Percentiles rank a stretch among this genome's conserved stretches.
phyloP scores from a whole-genome alignment of 2,329 filamentous ascomycete species.

The Ploettnerulaceae sp. region DNA sequence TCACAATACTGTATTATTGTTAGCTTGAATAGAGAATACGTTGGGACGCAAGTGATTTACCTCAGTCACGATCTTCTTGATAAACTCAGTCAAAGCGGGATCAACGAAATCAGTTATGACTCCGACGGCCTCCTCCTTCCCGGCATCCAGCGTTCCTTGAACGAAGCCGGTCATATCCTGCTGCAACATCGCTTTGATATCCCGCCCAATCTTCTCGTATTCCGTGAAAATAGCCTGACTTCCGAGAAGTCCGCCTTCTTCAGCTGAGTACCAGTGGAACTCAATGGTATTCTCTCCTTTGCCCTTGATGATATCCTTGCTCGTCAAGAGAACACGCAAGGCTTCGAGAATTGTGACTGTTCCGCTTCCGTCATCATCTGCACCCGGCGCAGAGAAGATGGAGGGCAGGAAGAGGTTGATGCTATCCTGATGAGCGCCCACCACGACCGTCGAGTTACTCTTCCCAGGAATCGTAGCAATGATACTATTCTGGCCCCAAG shows the following conservation, averaged over 20 bases:
- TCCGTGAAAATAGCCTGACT: constrained; percentile 83
- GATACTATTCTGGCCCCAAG: constrained; percentile 86
- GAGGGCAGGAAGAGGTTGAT: constrained; percentile 90
- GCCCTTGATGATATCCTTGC: constrained; percentile 64
- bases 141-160: constrained; percentile 75
- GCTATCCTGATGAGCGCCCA: constrained; percentile 91
- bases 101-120: constrained; percentile 93
- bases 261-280: constrained; percentile 94
- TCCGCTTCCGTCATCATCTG: constrained; percentile 92
- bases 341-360: constrained; percentile 94
- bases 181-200: constrained; percentile 94
- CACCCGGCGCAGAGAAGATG: constrained; percentile 78
- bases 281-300: constrained; percentile 81
- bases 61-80: constrained; percentile 78
- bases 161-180: constrained; percentile 97
- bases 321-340: constrained; percentile 72
- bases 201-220: constrained; percentile 67
- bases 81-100: constrained; percentile 74
- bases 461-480: constrained; percentile 88
- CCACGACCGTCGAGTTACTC: constrained; percentile 77
- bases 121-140: constrained; percentile 78
- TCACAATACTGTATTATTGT: constrained; percentile 64
- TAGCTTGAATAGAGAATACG: constrained; percentile 4
- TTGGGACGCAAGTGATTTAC: constrained; percentile 34
- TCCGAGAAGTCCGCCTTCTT: constrained; percentile 82